These are phyloP conservation scores for Prillingera fragicola DNA, from an alignment of 1,284 basidiomycete genomes.

Conservation along the genomic window DNA sequence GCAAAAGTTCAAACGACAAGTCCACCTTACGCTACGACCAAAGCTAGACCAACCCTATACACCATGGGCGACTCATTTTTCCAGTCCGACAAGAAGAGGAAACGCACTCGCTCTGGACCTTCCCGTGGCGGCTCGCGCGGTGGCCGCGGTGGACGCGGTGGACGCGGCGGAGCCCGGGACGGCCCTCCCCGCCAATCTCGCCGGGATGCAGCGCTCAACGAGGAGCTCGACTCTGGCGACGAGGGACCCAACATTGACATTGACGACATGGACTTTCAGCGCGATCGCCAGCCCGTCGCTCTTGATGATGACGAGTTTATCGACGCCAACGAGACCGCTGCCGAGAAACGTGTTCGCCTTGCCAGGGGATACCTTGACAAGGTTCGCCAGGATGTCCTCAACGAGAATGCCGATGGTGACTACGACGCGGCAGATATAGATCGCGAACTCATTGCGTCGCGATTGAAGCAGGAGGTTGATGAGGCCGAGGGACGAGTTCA, in stretches of 20 bases:
- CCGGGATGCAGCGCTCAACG: conserved; percentile 51
- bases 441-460: conserved; percentile 79
- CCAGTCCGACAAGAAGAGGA: conserved; percentile 60
- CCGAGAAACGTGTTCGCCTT: conserved; percentile 83
- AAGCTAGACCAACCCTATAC: conserved; percentile 2
- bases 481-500: conserved; percentile 46
- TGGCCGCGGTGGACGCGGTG: conserved; percentile 12
- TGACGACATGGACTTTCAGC: conserved; percentile 68
- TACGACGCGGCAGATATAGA: conserved; percentile 93
- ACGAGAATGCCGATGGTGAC: conserved; percentile 58
- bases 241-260: conserved; percentile 54
- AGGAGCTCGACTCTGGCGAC: conserved; percentile 61
- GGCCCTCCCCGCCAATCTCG: background rate
- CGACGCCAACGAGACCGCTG: conserved; percentile 77
- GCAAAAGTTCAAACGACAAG: background rate
- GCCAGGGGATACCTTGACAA: conserved; percentile 85
- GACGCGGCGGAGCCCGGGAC: conserved; percentile 3
- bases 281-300: conserved; percentile 50
- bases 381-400: conserved; percentile 62
- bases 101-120: conserved; percentile 52
- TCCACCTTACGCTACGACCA: no score
- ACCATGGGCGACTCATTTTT: conserved; percentile 79
- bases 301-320: conserved; percentile 65
- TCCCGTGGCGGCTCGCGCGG: conserved; percentile 40
- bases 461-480: conserved; percentile 78